Conservation (phyloP, 2,329 filamentous ascomycete genomes). For the Fusarium sp. region DNA sequence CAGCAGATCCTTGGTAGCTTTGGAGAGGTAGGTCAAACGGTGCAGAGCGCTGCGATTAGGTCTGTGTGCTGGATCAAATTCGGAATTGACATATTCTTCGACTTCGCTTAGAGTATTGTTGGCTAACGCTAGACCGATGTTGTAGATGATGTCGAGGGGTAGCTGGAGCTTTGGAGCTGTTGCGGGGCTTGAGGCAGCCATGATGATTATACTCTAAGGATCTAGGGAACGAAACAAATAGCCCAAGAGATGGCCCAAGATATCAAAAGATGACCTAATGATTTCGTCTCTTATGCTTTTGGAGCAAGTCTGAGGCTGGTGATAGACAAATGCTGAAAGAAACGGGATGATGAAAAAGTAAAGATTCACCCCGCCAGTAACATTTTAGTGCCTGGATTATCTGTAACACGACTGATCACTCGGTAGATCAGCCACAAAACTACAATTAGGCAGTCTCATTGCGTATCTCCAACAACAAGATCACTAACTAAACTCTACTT, state of each 20-base stretch:
- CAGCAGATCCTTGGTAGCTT: conserved; percentile 20
- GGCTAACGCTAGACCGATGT: conserved; percentile 8
- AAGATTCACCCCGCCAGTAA: not conserved
- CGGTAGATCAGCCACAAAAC: not conserved
- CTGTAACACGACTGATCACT: not conserved
- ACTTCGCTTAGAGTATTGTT: not conserved
- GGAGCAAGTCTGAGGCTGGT: no score
- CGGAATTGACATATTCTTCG: not conserved
- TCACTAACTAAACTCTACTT: not conserved
- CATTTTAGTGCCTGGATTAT: not conserved
- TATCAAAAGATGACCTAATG: not conserved
- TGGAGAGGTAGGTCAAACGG: conserved; percentile 30
- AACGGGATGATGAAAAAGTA: conserved; percentile 13
- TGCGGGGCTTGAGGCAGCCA: not conserved
- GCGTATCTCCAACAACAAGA: not conserved
- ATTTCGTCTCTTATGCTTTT: not conserved
- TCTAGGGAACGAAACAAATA: not conserved
- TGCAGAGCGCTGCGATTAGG: not conserved
- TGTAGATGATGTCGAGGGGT: conserved; percentile 31
- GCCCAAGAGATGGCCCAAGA: not conserved
- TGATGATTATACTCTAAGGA: not conserved
- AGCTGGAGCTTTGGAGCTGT: conserved; percentile 12
- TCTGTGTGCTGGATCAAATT: not conserved
- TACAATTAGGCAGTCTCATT: rapidly evolving
- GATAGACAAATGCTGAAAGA: not conserved